Evolutionary conservation across 768 basidiomycete genomes (phyloP), one percentile per base, ranked within the genome.

Genomic region (Saitozyma sp.): DNA sequence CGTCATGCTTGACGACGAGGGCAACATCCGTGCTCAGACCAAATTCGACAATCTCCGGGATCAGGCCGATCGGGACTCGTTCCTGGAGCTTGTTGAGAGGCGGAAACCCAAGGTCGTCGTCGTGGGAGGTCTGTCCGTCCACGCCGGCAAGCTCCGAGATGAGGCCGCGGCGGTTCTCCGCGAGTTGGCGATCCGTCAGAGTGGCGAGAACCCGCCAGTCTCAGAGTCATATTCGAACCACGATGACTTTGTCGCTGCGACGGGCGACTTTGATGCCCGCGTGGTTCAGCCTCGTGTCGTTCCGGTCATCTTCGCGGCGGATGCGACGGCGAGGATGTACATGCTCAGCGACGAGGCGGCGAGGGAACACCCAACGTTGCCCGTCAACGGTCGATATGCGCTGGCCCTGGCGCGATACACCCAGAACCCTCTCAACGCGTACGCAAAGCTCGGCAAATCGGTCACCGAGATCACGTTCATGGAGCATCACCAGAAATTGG

Each of bases 401-500:
- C 84, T 98, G 53, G 96, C 92, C 56, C 82, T 99, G 67, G 94
- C 92, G 45, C 87, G 96, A 61, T 98, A 93, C 72, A 84, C 86
- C 6, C 96, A 98, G 80, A 95, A 87, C 73, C 96, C 96, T 2
- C 79, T 98, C 69, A 95, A 91, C 74, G 96, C 98, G 77, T 94
- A 90, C 75, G 89, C 91, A 16, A 91, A 94, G 1, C 82, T 98
- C 45, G 95, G 94, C 3, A 65, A 84, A 10, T 92, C 96, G 78
- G 87, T 98, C 54, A 82, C 86, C 2, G 88, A 91, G 6, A 86
- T 98, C 59, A 85, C 88, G 0, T 90, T 93, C 64, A 88, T 91
- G 63, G 87, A 92, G 29, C 87, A 92, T 54, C 86, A 86, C 69
- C 96, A 98, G 75, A 88, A 91, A 69, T 79, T 95, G 70, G 93